A percentile compares a stretch with the other conserved stretches of the same genome.
Evolutionary conservation across 2,329 filamentous ascomycete genomes (phyloP).

Genomic region (Aureobasidium musti): DNA sequence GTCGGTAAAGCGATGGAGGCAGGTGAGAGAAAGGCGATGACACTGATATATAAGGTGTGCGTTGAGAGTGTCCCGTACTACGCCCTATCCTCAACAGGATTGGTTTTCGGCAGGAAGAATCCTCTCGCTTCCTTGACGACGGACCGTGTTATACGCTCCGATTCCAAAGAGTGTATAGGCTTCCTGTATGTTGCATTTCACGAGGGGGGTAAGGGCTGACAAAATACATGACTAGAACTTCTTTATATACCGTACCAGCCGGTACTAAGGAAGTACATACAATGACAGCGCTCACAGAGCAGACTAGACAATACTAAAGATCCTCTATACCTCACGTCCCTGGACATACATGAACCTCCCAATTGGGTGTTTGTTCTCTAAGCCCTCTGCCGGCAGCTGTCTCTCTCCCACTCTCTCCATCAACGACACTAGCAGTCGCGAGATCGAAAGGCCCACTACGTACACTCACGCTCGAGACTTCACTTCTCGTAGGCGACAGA

Average conservation of each 20-base stretch:
- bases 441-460: constrained; percentile 17
- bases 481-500: constrained; percentile 2
- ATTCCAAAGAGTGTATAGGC: no score
- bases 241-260: neutral
- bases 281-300: neutral
- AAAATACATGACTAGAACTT: neutral
- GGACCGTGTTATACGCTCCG: no score
- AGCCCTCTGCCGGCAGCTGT: neutral
- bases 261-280: neutral
- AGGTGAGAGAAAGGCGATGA: no score
- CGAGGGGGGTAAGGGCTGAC: neutral
- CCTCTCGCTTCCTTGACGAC: no score
- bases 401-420: neutral
- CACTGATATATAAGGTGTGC: no score
- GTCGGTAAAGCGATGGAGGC: no score
- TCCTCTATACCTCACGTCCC: neutral
- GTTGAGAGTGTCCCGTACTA: no score
- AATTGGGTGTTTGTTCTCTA: constrained; percentile 21
- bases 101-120: no score
- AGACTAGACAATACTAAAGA: neutral
- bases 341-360: constrained; percentile 17
- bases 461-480: constrained; percentile 12
- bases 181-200: neutral
- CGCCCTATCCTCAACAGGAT: no score
- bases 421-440: constrained; percentile 14